These are phyloP conservation scores for Metarhizium sp. DNA, from an alignment of 2,329 filamentous ascomycete genomes.

Conservation along the genomic window DNA sequence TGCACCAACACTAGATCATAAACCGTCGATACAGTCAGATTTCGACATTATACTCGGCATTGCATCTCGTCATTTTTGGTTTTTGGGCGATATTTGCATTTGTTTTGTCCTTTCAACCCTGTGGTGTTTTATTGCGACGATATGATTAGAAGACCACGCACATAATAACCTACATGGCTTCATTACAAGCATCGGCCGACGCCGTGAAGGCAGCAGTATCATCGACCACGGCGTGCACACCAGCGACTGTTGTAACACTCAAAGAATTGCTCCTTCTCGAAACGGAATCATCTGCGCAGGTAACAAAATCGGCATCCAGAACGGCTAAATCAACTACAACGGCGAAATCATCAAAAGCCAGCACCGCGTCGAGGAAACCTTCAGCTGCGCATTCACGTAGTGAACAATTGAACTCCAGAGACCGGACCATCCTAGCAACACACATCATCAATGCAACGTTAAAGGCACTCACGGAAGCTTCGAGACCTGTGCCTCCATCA, in stretches of 20 bases:
- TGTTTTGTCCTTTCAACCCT: slow-evolving; percentile 7
- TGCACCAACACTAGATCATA: slow-evolving; percentile 7
- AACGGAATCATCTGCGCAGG: slow-evolving; percentile 15
- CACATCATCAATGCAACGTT: slow-evolving; percentile 63
- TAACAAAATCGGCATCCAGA: slow-evolving; percentile 17
- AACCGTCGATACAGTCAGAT: slow-evolving; percentile 5
- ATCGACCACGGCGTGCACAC: slow-evolving; percentile 44
- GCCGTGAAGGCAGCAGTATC: slow-evolving; percentile 45
- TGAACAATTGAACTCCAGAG: slow-evolving; percentile 28
- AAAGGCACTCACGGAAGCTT: slow-evolving; percentile 58
- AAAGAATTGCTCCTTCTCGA: slow-evolving; percentile 36
- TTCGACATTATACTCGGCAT: slow-evolving; percentile 12
- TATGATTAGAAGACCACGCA: slow-evolving; percentile 21
- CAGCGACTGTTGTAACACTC: slow-evolving; percentile 35
- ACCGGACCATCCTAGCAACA: slow-evolving; percentile 60
- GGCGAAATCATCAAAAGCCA: slow-evolving; percentile 15
- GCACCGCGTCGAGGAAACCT: slow-evolving; percentile 9
- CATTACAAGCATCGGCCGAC: slow-evolving; percentile 32
- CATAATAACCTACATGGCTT: slow-evolving; percentile 30
- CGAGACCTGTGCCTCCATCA: slow-evolving; percentile 36
- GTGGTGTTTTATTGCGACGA: slow-evolving; percentile 14
- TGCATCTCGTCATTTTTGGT: slow-evolving; percentile 14
- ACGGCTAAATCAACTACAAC: slow-evolving; percentile 15
- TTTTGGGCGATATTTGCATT: slow-evolving; percentile 3
- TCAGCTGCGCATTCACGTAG: slow-evolving; percentile 11